A percentile compares a stretch with the other conserved stretches of the same genome.
phyloP scores from a whole-genome alignment of 345 rosid species.

The Linum tenue region DNA sequence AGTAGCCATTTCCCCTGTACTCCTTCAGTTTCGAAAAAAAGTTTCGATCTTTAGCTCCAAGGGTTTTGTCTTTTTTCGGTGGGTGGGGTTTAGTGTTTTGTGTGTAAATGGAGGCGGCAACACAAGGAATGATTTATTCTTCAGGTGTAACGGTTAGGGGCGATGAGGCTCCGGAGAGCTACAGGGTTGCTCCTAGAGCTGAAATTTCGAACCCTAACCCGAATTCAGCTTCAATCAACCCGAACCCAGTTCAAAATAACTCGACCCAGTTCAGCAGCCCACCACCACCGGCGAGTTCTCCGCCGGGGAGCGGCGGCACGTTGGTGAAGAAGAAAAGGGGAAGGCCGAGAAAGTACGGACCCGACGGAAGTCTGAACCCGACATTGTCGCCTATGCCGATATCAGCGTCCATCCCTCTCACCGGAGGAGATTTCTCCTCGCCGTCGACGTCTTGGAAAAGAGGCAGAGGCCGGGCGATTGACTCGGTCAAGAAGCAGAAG shows the following conservation, averaged over 20 bases:
- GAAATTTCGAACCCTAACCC: constrained; percentile 34
- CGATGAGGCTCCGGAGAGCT: constrained; percentile 47
- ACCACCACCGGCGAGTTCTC: constrained; percentile 14
- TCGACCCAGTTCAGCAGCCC: constrained; percentile 9
- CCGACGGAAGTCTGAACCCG: constrained; percentile 45
- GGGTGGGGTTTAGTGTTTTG: constrained; percentile 20
- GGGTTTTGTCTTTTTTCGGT: not conserved
- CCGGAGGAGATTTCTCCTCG: constrained; percentile 26
- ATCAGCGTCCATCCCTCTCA: constrained; percentile 68
- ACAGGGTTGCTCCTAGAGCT: constrained; percentile 37
- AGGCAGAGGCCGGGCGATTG: constrained; percentile 44
- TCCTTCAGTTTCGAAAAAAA: constrained; percentile 12
- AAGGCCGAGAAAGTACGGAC: constrained; percentile 73
- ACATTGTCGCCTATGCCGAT: constrained; percentile 88
- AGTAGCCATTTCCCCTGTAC: constrained; percentile 8
- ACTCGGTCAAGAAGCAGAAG: constrained; percentile 37
- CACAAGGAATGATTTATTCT: constrained; percentile 34
- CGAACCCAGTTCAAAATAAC: not conserved
- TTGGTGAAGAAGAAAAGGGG: constrained; percentile 81
- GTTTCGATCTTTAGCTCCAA: constrained; percentile 18
- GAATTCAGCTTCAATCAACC: constrained; percentile 20
- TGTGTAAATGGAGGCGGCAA: constrained; percentile 47
- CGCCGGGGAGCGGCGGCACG: constrained; percentile 20
- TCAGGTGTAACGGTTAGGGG: constrained; percentile 33
- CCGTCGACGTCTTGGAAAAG: constrained; percentile 34